Evolutionary conservation across 106 monocot genomes (phyloP).

Genomic region (Apostasia shenzhenica): DNA sequence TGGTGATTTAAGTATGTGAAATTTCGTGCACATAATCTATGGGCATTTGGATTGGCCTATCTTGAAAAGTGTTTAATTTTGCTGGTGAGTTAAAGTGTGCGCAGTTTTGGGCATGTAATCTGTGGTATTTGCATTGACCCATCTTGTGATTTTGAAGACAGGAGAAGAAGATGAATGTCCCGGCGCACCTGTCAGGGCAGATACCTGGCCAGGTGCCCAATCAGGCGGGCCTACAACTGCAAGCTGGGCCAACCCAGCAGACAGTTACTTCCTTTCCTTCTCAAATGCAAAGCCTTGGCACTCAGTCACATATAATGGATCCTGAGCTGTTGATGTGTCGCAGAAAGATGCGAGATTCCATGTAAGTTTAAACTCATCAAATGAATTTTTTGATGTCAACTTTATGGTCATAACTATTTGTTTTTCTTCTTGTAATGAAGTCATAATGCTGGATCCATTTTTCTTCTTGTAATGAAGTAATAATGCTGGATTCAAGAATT

Average conservation of each 20-base stretch:
- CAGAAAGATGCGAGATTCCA: slow-evolving; percentile 1
- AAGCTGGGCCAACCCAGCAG: not conserved
- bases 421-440: not conserved
- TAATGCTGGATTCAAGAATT: not conserved
- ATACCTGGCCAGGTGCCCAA: not conserved
- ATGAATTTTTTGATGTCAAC: not conserved
- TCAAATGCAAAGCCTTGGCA: slow-evolving; percentile 1
- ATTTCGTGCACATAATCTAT: too few relatives aligned
- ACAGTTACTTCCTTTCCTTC: slow-evolving; percentile 1
- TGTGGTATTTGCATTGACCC: not conserved
- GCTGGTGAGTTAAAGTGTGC: not conserved
- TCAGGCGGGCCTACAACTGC: slow-evolving; percentile 1
- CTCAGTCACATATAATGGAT: slow-evolving; percentile 2
- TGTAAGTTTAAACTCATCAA: slow-evolving; percentile 2
- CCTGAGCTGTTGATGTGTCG: slow-evolving; percentile 2
- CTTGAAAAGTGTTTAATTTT: not conserved
- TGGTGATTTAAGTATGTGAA: too few relatives aligned
- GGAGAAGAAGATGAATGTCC: slow-evolving; percentile 6
- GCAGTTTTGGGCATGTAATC: not conserved
- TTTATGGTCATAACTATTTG: not conserved
- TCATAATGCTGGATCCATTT: not conserved
- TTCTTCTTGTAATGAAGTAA: not conserved
- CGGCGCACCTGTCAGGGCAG: not conserved
- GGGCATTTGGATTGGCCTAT: too few relatives aligned
- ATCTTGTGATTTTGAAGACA: not conserved